Evolutionary conservation across 306 rosid genomes (phyloP).

Genomic region (Crataegus laevigata): DNA sequence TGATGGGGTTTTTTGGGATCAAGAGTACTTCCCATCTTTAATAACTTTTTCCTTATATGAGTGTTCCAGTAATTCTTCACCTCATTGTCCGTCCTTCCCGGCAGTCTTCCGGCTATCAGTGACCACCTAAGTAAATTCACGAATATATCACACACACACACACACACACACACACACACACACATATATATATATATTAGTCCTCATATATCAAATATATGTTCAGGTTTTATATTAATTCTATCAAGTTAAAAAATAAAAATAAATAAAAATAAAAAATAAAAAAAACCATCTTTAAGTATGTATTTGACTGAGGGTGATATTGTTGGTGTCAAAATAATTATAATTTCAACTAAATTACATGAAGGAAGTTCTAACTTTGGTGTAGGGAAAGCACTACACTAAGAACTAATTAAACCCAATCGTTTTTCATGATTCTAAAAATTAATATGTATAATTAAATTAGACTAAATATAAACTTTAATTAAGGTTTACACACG

Average conservation of each 20-base stretch:
- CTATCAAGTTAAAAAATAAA: not conserved
- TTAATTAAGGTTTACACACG: not conserved
- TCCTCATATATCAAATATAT: not conserved
- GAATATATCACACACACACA: not conserved
- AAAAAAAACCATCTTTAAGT: not conserved
- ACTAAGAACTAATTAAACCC: not conserved
- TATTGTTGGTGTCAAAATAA: too few species aligned
- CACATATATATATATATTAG: not conserved
- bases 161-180: too few species aligned
- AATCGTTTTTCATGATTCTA: not conserved
- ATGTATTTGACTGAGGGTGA: not conserved
- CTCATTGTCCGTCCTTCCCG: conserved; percentile 47
- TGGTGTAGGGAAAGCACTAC: not conserved
- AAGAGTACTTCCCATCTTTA: not conserved
- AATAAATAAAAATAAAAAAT: too few species aligned
- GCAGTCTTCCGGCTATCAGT: conserved; percentile 44
- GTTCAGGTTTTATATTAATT: too few species aligned
- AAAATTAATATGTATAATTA: not conserved
- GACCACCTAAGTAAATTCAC: conserved; percentile 34
- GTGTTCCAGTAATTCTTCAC: conserved; percentile 44
- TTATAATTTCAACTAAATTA: too few species aligned
- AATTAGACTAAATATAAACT: too few species aligned
- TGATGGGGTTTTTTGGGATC: conserved; percentile 9
- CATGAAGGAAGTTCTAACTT: not conserved
- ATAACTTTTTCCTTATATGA: conserved; percentile 26